Evolutionary conservation across 768 basidiomycete genomes (phyloP).

Genomic region (Boletus rubescentipes): DNA sequence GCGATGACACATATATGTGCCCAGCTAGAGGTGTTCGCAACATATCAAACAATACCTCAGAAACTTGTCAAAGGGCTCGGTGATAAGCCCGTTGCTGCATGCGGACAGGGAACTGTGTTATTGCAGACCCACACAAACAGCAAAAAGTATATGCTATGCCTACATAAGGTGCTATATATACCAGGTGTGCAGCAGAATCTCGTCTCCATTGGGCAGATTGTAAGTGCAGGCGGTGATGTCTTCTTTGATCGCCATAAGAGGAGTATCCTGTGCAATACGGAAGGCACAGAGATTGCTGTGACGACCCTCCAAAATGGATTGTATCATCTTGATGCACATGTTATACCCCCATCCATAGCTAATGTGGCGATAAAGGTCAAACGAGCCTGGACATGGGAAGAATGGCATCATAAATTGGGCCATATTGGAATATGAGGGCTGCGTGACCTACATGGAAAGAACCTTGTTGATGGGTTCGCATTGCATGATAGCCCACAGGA

Average conservation of each 20-base stretch:
- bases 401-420: neutral
- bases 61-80: neutral
- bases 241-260: neutral
- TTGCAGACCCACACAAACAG: neutral
- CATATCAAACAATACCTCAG: neutral
- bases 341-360: too few relatives aligned
- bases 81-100: neutral
- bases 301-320: neutral
- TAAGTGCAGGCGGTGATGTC: neutral
- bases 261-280: neutral
- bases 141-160: neutral
- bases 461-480: neutral
- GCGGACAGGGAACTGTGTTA: neutral
- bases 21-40: neutral
- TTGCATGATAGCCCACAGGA: neutral
- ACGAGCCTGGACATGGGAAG: neutral
- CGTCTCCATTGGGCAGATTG: neutral
- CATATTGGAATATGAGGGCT: neutral
- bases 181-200: neutral
- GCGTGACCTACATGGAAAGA: neutral
- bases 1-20: neutral
- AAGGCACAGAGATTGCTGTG: neutral
- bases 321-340: neutral
- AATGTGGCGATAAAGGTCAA: neutral
- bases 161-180: neutral